A percentile compares a stretch with the other conserved stretches of the same genome.
Evolutionary conservation across 129 eudicot species (phyloP).

Genomic region (Helianthus annuus): DNA sequence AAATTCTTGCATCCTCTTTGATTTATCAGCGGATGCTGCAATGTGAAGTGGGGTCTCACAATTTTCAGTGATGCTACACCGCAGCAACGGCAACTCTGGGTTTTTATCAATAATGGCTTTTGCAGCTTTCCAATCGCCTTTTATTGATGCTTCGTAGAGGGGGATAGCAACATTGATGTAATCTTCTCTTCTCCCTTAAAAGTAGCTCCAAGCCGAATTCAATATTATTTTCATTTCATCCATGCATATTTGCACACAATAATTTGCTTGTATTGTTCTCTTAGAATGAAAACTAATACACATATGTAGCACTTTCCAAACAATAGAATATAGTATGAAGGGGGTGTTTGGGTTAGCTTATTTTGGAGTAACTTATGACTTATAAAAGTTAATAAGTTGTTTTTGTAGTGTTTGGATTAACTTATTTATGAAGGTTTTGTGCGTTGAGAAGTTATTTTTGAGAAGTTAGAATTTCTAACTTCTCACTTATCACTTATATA

Average conservation of each 20-base stretch:
- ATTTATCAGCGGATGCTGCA: constrained; percentile 41
- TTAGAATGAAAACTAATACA: neutral
- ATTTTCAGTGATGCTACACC: constrained; percentile 36
- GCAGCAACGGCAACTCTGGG: neutral
- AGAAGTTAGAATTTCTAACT: too few species aligned
- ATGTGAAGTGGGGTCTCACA: constrained; percentile 55
- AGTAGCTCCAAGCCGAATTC: constrained; percentile 3
- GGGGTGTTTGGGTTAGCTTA: too few species aligned
- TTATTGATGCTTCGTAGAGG: constrained; percentile 39
- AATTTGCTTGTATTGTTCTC: constrained; percentile 10
- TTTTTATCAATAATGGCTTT: constrained; percentile 14
- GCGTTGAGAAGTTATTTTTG: too few species aligned
- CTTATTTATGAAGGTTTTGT: too few species aligned
- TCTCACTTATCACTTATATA: too few species aligned
- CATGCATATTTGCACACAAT: too few species aligned
- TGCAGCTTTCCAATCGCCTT: constrained; percentile 50
- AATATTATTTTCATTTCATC: neutral
- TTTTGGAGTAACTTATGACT: too few species aligned
- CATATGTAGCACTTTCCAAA: neutral
- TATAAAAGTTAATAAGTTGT: too few species aligned
- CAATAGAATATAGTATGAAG: too few species aligned
- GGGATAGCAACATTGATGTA: constrained; percentile 34
- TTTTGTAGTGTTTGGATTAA: too few species aligned
- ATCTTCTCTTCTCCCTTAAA: constrained; percentile 24
- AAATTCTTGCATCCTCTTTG: constrained; percentile 27